Evolutionary conservation across 1,139 yeast genomes (phyloP).

Genomic region (Arxiozyma bovina): DNA sequence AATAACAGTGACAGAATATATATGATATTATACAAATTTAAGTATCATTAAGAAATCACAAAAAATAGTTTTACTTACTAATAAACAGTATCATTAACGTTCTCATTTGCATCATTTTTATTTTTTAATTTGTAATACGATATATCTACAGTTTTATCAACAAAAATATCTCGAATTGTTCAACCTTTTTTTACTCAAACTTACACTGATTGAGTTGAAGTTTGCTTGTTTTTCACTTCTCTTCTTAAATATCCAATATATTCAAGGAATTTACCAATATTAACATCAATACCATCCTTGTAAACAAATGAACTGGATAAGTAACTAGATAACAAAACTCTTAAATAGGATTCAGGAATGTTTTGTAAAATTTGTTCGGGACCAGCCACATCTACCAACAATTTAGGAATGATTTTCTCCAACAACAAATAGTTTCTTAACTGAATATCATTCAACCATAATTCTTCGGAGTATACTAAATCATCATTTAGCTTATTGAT

Average conservation of each 20-base stretch:
- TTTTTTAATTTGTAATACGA: not conserved
- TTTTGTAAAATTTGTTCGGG: slow-evolving; percentile 60
- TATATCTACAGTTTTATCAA: not conserved
- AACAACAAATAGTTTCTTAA: slow-evolving; percentile 71
- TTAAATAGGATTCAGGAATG: slow-evolving; percentile 81
- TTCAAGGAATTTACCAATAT: slow-evolving; percentile 31
- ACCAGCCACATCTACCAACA: slow-evolving; percentile 67
- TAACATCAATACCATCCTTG: slow-evolving; percentile 61
- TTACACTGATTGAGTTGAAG: not conserved
- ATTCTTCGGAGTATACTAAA: slow-evolving; percentile 67
- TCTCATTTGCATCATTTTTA: not conserved
- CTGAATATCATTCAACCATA: slow-evolving; percentile 73
- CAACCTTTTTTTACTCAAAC: not conserved
- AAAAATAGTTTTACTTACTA: no score
- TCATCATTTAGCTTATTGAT: slow-evolving; percentile 88
- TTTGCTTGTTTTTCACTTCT: slow-evolving; percentile 14
- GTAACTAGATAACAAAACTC: slow-evolving; percentile 84
- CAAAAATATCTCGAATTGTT: no score
- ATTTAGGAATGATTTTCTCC: slow-evolving; percentile 65
- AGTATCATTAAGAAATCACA: not conserved
- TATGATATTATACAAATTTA: no score
- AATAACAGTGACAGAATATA: not conserved
- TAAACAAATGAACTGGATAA: slow-evolving; percentile 87
- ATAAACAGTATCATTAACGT: not conserved
- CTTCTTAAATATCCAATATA: slow-evolving; percentile 30